Percentiles rank a stretch among this genome's conserved stretches.
These are phyloP conservation scores for Piper longum DNA, from an alignment of 164 flowering plant species.

Conservation along the genomic window DNA sequence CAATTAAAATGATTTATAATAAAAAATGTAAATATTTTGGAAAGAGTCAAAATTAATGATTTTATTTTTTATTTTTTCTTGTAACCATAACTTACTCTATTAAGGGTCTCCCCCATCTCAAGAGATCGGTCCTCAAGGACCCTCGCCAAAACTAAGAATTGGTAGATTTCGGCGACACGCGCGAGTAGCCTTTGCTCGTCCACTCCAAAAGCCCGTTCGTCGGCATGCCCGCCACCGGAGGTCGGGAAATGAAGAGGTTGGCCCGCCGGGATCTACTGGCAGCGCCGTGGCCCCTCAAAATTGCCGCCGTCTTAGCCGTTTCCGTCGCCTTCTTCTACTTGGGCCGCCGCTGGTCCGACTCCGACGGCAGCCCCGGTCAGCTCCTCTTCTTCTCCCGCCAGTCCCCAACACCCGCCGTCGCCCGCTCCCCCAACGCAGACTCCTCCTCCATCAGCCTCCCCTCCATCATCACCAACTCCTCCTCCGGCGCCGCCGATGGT, in stretches of 20 bases:
- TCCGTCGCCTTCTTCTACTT: constrained; percentile 54
- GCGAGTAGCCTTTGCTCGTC: background rate
- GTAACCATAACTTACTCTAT: too few relatives aligned
- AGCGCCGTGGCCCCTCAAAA: constrained; percentile 23
- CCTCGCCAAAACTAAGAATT: too few relatives aligned
- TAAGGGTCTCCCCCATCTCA: too few relatives aligned
- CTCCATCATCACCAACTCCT: background rate
- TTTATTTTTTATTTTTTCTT: too few relatives aligned
- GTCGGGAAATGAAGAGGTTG: constrained; percentile 20
- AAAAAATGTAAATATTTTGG: too few relatives aligned
- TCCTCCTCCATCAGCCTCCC: constrained; percentile 1
- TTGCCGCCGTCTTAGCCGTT: constrained; percentile 30
- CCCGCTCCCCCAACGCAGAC: constrained; percentile 37
- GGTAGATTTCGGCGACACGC: background rate
- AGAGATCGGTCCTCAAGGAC: too few relatives aligned
- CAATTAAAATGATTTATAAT: too few relatives aligned
- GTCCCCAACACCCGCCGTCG: constrained; percentile 4
- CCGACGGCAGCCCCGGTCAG: constrained; percentile 34
- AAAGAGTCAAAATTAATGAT: too few relatives aligned
- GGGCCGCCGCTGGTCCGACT: constrained; percentile 64
- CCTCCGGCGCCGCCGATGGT: constrained; percentile 27
- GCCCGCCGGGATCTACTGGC: constrained; percentile 20
- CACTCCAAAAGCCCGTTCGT: too few relatives aligned
- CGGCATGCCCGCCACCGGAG: background rate
- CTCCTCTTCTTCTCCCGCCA: constrained; percentile 44